Evolutionary conservation across 257 asterid genomes (phyloP).

Genomic region (Henckelia pumila): DNA sequence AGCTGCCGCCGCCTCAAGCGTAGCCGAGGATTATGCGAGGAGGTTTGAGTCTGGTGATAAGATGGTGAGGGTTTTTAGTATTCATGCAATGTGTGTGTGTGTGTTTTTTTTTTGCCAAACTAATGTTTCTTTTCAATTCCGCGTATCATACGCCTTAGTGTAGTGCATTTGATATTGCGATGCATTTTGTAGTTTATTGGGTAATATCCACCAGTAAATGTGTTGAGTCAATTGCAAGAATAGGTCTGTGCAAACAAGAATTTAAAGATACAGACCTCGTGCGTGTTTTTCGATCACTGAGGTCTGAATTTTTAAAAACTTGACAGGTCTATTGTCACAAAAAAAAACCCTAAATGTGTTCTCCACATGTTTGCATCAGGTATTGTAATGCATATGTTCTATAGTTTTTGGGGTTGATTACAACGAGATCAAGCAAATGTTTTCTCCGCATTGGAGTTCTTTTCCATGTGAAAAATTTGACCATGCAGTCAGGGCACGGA

Average conservation of each 20-base stretch:
- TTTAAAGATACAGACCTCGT: no score
- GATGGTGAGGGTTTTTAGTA: conserved; percentile 44
- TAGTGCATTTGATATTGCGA: no score
- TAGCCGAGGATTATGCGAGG: conserved; percentile 81
- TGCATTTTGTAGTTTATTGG: background rate
- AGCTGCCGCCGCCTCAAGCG: conserved; percentile 77
- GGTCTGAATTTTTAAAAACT: no score
- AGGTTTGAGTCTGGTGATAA: conserved; percentile 83
- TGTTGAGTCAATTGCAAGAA: no score
- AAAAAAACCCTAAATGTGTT: background rate
- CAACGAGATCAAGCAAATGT: background rate
- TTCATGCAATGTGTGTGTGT: background rate
- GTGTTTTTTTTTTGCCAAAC: background rate
- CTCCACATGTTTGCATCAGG: background rate
- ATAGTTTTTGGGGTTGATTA: background rate
- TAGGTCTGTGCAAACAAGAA: no score
- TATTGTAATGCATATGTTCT: background rate
- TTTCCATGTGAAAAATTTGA: background rate
- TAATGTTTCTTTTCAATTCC: background rate
- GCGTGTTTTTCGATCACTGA: no score
- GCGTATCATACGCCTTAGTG: no score
- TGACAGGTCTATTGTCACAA: no score
- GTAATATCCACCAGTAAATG: background rate
- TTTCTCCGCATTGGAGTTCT: background rate
- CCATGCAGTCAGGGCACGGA: background rate